Base-by-base conservation (phyloP, 306 rosid genomes). In the Sicyos edulis region DNA sequence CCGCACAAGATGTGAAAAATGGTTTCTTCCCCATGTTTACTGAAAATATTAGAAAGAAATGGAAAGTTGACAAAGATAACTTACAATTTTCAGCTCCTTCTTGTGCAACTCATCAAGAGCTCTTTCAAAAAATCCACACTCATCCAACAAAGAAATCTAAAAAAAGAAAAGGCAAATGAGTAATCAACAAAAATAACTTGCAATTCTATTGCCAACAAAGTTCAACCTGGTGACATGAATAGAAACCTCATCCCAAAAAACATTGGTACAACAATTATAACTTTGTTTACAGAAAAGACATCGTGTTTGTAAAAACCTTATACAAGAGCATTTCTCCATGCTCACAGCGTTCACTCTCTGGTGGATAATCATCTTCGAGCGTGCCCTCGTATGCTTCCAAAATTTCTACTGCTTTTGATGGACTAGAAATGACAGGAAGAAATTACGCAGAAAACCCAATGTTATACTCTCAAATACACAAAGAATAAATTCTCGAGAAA, bases 341-440 rank as follows among this genome's bases (percentile, higher is more conserved):
- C 83, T 93, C 99, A 59, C 89, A 88, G 62, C 99, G 95, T 77
- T 93, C 99, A 86, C 89, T 87, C 14, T 88, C 97, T 15, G 97
- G 97, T 83, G 97, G 99, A 78, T 87, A 69, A 84, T 91, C 97
- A 77, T 91, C 97, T 85, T 93, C 99, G 47, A 93, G 85, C 3
- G 99, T 93, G 67, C 99, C 99, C 80, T 91, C 99, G 74, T 93
- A 93, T 63, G 99, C 99, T 87, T 93, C 99, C 82, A 93, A 83
- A 84, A 93, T 93, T 80, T 93, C 99, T 80, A 93, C 92, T 11
- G 99, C 97, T 81, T 93, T 93, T 54, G 88, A 76, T 15, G 88
- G 86, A 78, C 99, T 93, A 79, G 4, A 68, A 51, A 24, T 69
- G 60, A 40, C 37, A 22, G 21, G 54, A 55, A 54, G 24, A 71